Evolutionary conservation across 2,329 filamentous ascomycete genomes (phyloP), one percentile per base, ranked within the genome.

Genomic region (Lachnellula hyalina): DNA sequence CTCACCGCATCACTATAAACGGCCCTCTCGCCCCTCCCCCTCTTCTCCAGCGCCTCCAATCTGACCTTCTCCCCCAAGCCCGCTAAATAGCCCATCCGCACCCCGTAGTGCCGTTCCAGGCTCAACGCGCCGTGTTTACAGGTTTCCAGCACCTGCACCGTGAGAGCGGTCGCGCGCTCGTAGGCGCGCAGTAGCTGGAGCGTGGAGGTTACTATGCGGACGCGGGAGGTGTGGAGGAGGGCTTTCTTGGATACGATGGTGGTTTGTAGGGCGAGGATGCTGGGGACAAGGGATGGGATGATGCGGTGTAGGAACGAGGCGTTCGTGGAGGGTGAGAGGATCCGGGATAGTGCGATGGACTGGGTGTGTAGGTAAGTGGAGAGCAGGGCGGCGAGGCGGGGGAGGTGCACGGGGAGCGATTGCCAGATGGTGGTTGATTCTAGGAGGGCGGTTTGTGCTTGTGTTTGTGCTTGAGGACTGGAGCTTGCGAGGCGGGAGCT

Each of bases 301-400:
- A 74, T 68, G 19, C 82, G 80, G 70, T 85, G 82, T n/a, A 84
- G 71, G 62, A 81, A 74, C 34, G 79, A 79, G 4, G 77, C 61
- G 5, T 70, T 72, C 2, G 77, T 80, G 4, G 71, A 73, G 7
- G 70, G 74, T 12, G 79, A 74, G 25, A 80, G 72, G 55, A 77
- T 74, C 0, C 77, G 72, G 11, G 76, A 75, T 12, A 83, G 71
- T 42, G 75, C 73, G 58, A 75, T 68, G 48, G 81, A 80, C 14
- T 75, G 74, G 1, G 72, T 65, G 52, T 78, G 76, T 0, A 86
- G 73, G n/a, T 72, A 71, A 0, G 71, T 63, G 2, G 80, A 81
- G 17, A 84, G 57, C 5, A 82, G 68, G 2, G 69, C 63, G 0
- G 74, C 68, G 17, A 85, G 70, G 1, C 70, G 62, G 0, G 80